Evolutionary conservation across 2,329 filamentous ascomycete genomes (phyloP).

Genomic region (Paecilomyces dactylethromorphus): DNA sequence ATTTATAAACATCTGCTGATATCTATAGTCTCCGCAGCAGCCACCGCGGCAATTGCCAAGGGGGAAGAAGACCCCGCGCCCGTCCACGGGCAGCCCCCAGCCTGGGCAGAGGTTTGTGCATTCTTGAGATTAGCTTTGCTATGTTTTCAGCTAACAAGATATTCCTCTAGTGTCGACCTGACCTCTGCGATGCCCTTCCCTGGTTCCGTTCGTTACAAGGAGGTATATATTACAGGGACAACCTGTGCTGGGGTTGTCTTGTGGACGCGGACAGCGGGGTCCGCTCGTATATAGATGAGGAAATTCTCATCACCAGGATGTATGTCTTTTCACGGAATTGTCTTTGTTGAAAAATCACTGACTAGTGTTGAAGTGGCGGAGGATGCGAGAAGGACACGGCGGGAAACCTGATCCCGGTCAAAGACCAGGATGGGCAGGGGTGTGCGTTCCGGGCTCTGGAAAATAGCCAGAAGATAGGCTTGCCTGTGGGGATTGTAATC

Average conservation of each 20-base stretch:
- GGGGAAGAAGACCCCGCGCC: background rate
- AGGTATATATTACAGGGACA: constrained; percentile 48
- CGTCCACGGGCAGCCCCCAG: constrained; percentile 35
- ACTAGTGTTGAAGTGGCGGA: constrained; percentile 42
- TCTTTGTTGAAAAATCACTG: constrained; percentile 9
- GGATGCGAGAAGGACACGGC: constrained; percentile 42
- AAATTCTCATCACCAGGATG: constrained; percentile 60
- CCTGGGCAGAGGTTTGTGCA: constrained; percentile 47
- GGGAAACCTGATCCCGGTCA: constrained; percentile 40
- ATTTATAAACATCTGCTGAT: background rate
- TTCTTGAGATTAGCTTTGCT: background rate
- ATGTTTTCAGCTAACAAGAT: background rate
- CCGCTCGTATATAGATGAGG: constrained; percentile 53
- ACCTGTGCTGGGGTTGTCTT: constrained; percentile 51
- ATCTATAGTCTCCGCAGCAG: background rate
- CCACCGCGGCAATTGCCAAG: background rate
- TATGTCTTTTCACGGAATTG: constrained; percentile 28
- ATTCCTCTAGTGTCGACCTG: constrained; percentile 40
- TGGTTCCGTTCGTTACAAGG: constrained; percentile 59
- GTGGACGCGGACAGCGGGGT: constrained; percentile 49
- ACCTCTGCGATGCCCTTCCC: constrained; percentile 57
- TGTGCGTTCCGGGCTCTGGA: constrained; percentile 34
- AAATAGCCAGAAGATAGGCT: constrained; percentile 40
- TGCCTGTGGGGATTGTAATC: constrained; percentile 51
- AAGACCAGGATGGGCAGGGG: constrained; percentile 39